Conservation (phyloP, 2,329 filamentous ascomycete genomes). For the Raffaelea deltoideospora region DNA sequence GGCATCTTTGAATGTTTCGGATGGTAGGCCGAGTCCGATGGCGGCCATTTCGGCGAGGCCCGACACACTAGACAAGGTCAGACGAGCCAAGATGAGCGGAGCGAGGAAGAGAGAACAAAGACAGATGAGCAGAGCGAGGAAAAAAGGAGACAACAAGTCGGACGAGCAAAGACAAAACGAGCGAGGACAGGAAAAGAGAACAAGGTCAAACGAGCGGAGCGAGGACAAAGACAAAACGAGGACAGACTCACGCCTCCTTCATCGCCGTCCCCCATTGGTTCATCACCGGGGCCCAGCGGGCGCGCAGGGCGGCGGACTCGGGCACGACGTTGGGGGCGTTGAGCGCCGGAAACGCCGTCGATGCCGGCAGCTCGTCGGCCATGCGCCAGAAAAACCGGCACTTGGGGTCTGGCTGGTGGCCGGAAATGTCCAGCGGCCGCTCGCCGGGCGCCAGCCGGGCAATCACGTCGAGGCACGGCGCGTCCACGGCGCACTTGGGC, state of each 20-base stretch:
- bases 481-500: slow-evolving; percentile 47
- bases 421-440: slow-evolving; percentile 41
- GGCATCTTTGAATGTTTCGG: slow-evolving; percentile 36
- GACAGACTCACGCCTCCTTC: slow-evolving; percentile 37
- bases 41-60: slow-evolving; percentile 45
- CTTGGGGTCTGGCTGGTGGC: slow-evolving; percentile 42
- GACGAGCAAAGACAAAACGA: no score
- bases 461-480: slow-evolving; percentile 43
- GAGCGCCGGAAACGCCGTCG: slow-evolving; percentile 37
- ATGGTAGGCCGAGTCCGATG: slow-evolving; percentile 36
- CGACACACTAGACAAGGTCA: slow-evolving; percentile 25
- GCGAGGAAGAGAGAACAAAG: no score
- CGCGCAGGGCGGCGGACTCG: slow-evolving; percentile 28
- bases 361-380: slow-evolving; percentile 35
- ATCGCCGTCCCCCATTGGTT: slow-evolving; percentile 42
- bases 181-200: no score
- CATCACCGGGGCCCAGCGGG: slow-evolving; percentile 39
- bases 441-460: slow-evolving; percentile 35
- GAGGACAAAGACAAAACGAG: neutral
- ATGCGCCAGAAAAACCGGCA: slow-evolving; percentile 50
- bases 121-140: no score
- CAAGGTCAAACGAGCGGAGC: no score
- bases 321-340: slow-evolving; percentile 41
- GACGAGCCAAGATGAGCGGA: no score
- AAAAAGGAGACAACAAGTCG: no score